Conservation (phyloP, 2,329 filamentous ascomycete genomes). For the Emmonsiellopsis sp. region DNA sequence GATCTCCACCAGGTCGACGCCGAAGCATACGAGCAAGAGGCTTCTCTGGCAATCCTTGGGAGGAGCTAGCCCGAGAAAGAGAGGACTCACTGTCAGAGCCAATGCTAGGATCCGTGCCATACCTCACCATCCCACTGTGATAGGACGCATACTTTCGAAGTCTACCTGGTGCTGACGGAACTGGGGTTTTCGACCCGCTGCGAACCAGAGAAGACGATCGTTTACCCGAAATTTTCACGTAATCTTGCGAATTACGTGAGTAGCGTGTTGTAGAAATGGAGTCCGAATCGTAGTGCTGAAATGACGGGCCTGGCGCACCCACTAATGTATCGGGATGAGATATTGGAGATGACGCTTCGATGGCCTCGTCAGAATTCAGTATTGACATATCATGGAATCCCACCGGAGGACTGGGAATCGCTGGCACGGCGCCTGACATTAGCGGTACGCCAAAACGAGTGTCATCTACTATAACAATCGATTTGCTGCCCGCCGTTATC, state of each 20-base stretch:
- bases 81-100: slow-evolving; percentile 9
- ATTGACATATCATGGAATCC: not conserved
- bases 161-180: slow-evolving; percentile 24
- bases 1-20: slow-evolving; percentile 64
- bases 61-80: slow-evolving; percentile 5
- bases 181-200: slow-evolving; percentile 17
- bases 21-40: slow-evolving; percentile 50
- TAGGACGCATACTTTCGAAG: slow-evolving; percentile 39
- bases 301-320: not conserved
- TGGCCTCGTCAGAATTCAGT: not conserved
- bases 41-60: slow-evolving; percentile 16
- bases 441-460: slow-evolving; percentile 35
- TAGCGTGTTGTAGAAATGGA: not conserved
- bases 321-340: not conserved
- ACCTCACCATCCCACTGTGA: slow-evolving; percentile 32
- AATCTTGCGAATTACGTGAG: not conserved
- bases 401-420: not conserved
- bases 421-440: slow-evolving; percentile 29
- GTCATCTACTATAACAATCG: slow-evolving; percentile 77
- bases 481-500: slow-evolving; percentile 75
- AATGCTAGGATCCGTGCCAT: slow-evolving; percentile 19
- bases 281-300: not conserved
- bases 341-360: not conserved
- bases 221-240: not conserved
- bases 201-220: slow-evolving; percentile 17